Evolutionary conservation across 371 early-diverging fungal genomes (phyloP), one percentile per base, ranked within the genome.

Genomic region (Lichtheimia hyalospora): DNA sequence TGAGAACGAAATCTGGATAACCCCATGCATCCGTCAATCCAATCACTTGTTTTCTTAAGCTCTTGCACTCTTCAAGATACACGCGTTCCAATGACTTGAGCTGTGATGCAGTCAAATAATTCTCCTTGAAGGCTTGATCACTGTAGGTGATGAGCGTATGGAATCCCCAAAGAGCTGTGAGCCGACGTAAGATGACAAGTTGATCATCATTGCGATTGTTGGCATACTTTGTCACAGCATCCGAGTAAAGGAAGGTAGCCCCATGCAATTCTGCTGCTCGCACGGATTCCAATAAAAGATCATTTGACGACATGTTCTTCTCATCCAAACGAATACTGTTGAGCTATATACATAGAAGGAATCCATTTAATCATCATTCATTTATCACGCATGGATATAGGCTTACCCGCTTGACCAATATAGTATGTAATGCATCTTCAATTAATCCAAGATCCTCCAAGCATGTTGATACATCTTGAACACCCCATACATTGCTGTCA

Each of bases 1-100:
- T 87, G 41, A 87, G 53, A 28, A 89, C 62, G 66, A 83, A 89
- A 58, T 89, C 89, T 14, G 89, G 87, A 39, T 82, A 73, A 1
- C 74, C 82, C 66, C 81, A 86, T 2, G 81, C 84, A 66, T 89
- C 89, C 13, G 83, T 74, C 10, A 87, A 66, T 1, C 86, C 85
- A 51, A 89, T 73, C 0, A 80, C 84, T 58, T 86, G 81, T 24
- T 70, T 67, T 27, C 90, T 80, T 25, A 86, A 62, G 7, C 73
- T 71, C 64, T 76, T 75, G 66, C 86, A 87, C 54, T 75, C 75
- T 25, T 73, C 61, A 27, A 81, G 60, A 59, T 84, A 82, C 24
- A 69, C 24, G 25, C 71, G 60, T 27, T 77, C 71, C 49, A 82
- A 66, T n/a, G 62, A 64, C 25, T 77, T 79, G 25, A 82, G 67